These are phyloP conservation scores for Chaetothyriales sp. DNA, from an alignment of 2,329 filamentous ascomycete species.

Conservation along the genomic window DNA sequence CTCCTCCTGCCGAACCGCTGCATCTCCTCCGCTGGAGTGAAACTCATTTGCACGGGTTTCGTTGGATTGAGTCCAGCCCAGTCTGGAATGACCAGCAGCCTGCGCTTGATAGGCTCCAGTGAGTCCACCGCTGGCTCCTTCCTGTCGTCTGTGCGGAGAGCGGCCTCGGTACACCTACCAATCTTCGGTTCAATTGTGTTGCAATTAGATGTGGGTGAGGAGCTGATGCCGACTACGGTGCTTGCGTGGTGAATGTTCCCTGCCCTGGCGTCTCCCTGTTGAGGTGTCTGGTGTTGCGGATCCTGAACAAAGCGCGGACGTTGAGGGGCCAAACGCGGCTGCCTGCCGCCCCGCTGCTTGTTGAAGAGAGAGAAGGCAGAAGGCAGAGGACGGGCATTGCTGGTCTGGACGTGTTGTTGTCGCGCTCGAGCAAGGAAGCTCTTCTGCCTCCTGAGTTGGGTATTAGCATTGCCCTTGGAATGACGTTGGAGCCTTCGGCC, in stretches of 20 bases:
- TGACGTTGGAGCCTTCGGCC: constrained; percentile 30
- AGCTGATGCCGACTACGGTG: not conserved
- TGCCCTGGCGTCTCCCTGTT: not conserved
- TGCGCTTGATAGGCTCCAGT: constrained; percentile 22
- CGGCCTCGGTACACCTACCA: not conserved
- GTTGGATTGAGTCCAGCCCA: constrained; percentile 26
- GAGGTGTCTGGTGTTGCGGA: not conserved
- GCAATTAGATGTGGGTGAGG: not conserved
- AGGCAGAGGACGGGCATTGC: not conserved
- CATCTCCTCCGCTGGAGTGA: constrained; percentile 20
- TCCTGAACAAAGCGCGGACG: not conserved
- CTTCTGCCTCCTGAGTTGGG: constrained; percentile 20
- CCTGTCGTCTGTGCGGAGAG: not conserved
- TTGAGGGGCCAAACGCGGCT: not conserved
- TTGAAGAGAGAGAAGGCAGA: constrained; percentile 1
- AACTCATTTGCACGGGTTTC: constrained; percentile 24
- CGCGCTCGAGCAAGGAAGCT: constrained; percentile 24
- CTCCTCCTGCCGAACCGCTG: constrained; percentile 25
- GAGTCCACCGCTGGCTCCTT: not conserved
- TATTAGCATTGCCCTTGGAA: constrained; percentile 22
- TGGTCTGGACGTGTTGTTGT: constrained; percentile 10
- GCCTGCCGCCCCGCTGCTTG: not conserved
- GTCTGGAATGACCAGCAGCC: constrained; percentile 22
- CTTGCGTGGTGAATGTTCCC: not conserved
- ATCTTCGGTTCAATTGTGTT: not conserved